Evolutionary conservation across 2,329 filamentous ascomycete genomes (phyloP), one percentile per base, ranked within the genome.

Genomic region (Penicillium sp.): DNA sequence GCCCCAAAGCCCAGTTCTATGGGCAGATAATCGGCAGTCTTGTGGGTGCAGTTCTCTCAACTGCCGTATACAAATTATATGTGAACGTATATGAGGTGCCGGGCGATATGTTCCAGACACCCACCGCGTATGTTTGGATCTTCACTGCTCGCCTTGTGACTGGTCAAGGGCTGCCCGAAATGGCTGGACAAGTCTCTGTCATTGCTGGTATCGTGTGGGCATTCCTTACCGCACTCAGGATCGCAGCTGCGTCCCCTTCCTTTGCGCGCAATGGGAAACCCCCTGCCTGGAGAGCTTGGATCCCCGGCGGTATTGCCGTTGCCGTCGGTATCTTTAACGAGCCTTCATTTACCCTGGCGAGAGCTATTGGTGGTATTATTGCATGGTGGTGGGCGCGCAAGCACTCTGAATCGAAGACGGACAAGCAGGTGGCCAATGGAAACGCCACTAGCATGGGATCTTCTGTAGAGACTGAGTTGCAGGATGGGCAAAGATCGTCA

Each of bases 251-350:
- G 17, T 71, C 70, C 29, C 67, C 73, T 50, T 1, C 55, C 13
- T 67, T 69, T 52, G 64, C 70, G 6, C 65, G 65, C 68, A 53
- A 75, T 45, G 66, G 69, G 5, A 65, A 61, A 7, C 73, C 78
- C 59, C 67, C 74, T 1, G 67, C 69, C 6, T 96, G 91, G 91
- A 82, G 89, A 67, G 79, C 86, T 2, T 90, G 86, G 71, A 81
- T 99, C 13, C 94, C 94, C 0, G 93, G 94, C 7, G 94, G 94
- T 0, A 97, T 99, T 40, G 65, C 65, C 3, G 93, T 99, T 21
- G 94, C 94, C 40, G 91, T 97, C 68, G 93, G 94, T 49, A 99
- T 99, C 86, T 99, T 97, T 77, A 99, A 97, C 68, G 91, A 93
- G 0, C 94, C 94, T 0, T 96, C 91, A 0, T 99, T 99, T 71